These are phyloP conservation scores for Fusarium sp. DNA, from an alignment of 2,329 filamentous ascomycete genomes.

Conservation along the genomic window DNA sequence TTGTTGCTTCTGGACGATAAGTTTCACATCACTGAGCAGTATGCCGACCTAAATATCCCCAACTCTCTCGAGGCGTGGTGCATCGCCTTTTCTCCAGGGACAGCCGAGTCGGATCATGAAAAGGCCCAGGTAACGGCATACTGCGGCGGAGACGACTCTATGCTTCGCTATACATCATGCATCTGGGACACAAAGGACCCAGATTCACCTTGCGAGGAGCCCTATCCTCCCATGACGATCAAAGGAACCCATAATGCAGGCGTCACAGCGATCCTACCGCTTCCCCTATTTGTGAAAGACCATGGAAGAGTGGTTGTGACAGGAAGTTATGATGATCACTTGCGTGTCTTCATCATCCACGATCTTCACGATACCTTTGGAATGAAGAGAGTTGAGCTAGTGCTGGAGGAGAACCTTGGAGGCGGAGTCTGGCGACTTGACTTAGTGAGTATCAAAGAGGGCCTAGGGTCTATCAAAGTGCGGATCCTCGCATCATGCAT, in stretches of 20 bases:
- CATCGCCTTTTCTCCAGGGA: constrained; percentile 66
- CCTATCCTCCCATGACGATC: constrained; percentile 45
- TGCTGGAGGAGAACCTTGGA: constrained; percentile 76
- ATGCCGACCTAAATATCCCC: constrained; percentile 54
- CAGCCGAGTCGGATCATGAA: constrained; percentile 13
- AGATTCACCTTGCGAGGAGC: constrained; percentile 28
- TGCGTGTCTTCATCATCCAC: constrained; percentile 73
- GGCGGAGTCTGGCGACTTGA: constrained; percentile 90
- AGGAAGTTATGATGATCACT: constrained; percentile 89
- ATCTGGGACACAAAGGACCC: constrained; percentile 26
- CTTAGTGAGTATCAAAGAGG: constrained; percentile 57
- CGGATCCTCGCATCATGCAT: constrained; percentile 89
- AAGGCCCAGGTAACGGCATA: constrained; percentile 59
- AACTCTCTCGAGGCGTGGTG: constrained; percentile 81
- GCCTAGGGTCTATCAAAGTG: constrained; percentile 46
- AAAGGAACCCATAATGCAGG: constrained; percentile 78
- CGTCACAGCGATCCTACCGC: constrained; percentile 85
- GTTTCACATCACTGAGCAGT: constrained; percentile 52
- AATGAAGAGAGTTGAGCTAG: constrained; percentile 58
- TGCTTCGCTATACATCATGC: constrained; percentile 62
- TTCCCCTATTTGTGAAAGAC: constrained; percentile 58
- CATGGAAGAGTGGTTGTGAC: constrained; percentile 75
- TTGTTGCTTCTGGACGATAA: constrained; percentile 61
- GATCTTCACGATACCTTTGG: constrained; percentile 55
- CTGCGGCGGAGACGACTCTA: constrained; percentile 82